Base-by-base conservation (phyloP, 2,329 filamentous ascomycete species). In the Talaromyces sp. region DNA sequence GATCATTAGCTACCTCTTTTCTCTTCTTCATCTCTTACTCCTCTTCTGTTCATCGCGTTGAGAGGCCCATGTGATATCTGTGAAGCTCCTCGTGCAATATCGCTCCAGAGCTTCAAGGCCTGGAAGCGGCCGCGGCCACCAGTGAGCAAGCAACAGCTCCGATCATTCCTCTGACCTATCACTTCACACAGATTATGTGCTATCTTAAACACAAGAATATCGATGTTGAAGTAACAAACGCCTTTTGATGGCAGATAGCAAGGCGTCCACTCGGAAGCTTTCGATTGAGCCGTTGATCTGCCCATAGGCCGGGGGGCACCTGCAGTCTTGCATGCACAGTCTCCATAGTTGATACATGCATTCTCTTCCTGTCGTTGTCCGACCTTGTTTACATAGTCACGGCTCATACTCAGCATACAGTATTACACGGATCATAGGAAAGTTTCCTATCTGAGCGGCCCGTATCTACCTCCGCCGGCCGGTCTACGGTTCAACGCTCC, bases 1-100 rank as follows among this genome's bases (percentile, higher is more conserved):
- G 70, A 73, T 61, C 73, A 77, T 71, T 77, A 74, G 75, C 63
- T 66, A 45, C 67, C 65, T 66, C 63, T 66, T 11, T 47, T 6
- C 6, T 31, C 7, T 16, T 31, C 24, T 50, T 27, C 9, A 8
- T 37, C 35, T 16, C 24, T 50, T 27, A 31, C 7, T 31, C 27
- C 24, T 57, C 62, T 67, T 63, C 60, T 67, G 31, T 47, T 22
- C n/a, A 8, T 37, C 50, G 2, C 3, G 24, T 31, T n/a, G 49
- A 31, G 24, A 52, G 7, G 35, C 31, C 35, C 31, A 56, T 37
- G 31, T 37, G 31, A 19, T 9, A n/a, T 54, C 10, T 3, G 50
- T 9, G 11, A 13, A 39, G 16, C 9, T 24, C 6, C n/a, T 37
- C 33, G 33, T 39, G 52, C 19, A 16, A 5, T 19, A 24, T 27